These are phyloP conservation scores for Rhizoclosmatium globosum DNA, from an alignment of 192 early-diverging fungal genomes.

Conservation along the genomic window DNA sequence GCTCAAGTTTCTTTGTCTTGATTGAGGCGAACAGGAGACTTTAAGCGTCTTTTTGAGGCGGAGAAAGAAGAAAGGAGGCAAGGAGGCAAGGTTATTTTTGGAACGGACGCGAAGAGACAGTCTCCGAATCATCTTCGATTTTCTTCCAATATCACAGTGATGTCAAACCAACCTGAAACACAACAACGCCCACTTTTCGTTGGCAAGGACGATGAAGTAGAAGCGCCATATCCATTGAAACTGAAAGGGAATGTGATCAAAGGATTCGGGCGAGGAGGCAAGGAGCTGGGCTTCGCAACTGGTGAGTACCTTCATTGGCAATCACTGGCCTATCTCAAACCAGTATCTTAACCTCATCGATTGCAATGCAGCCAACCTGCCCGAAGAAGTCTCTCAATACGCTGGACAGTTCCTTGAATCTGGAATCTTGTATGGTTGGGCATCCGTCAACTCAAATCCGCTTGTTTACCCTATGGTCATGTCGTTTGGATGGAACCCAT, in stretches of 20 bases:
- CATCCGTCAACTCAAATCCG: constrained; percentile 66
- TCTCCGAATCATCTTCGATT: too few species aligned
- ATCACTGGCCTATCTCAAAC: not conserved
- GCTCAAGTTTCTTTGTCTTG: too few species aligned
- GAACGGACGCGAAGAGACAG: not conserved
- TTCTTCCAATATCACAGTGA: not conserved
- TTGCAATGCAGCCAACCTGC: constrained; percentile 81
- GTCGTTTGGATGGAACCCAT: constrained; percentile 99
- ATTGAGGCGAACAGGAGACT: too few species aligned
- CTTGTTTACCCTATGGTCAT: constrained; percentile 94
- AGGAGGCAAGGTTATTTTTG: too few species aligned
- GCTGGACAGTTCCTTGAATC: constrained; percentile 72
- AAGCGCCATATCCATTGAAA: constrained; percentile 75
- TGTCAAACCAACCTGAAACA: constrained; percentile 10
- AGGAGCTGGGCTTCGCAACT: constrained; percentile 97
- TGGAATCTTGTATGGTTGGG: constrained; percentile 98
- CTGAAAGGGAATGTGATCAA: constrained; percentile 83
- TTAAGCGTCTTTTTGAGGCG: too few species aligned
- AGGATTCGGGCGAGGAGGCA: constrained; percentile 95
- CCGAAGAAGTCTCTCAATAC: constrained; percentile 74
- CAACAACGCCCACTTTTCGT: constrained; percentile 29
- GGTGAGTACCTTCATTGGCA: constrained; percentile 56
- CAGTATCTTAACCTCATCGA: not conserved
- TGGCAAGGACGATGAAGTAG: constrained; percentile 32
- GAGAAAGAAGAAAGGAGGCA: too few species aligned